phyloP scores from a whole-genome alignment of 1,139 yeast species.

The Pichia sp. region DNA sequence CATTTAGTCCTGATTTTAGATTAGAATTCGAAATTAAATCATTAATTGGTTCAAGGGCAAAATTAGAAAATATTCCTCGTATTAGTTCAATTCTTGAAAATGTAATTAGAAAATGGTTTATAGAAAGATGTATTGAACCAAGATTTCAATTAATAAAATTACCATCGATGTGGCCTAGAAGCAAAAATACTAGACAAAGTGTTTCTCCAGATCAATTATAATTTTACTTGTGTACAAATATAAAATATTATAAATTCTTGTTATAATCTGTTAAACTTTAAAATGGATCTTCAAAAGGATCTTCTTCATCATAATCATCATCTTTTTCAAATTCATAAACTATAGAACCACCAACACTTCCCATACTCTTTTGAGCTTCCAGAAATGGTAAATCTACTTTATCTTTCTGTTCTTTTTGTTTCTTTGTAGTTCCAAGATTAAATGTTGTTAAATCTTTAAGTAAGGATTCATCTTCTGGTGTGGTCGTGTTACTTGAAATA shows the following conservation, averaged over 20 bases:
- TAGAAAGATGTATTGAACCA: constrained; percentile 90
- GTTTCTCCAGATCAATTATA: constrained; percentile 4
- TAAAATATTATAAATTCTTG: neutral
- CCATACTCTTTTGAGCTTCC: constrained; percentile 75
- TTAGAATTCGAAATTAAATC: constrained; percentile 83
- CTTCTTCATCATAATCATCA: constrained; percentile 94
- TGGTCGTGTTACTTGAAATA: constrained; percentile 28
- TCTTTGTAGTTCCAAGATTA: constrained; percentile 66
- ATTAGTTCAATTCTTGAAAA: constrained; percentile 79
- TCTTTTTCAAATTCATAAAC: constrained; percentile 75
- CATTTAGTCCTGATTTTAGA: constrained; percentile 85
- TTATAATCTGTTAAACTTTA: neutral
- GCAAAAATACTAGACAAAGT: constrained; percentile 55
- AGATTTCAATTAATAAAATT: constrained; percentile 75
- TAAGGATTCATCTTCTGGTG: constrained; percentile 38
- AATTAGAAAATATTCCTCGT: constrained; percentile 89
- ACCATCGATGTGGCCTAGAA: constrained; percentile 88
- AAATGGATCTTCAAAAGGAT: constrained; percentile 91
- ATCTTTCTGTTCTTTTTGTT: constrained; percentile 71
- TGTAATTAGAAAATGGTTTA: constrained; percentile 80
- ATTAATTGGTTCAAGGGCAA: constrained; percentile 85
- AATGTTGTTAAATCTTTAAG: constrained; percentile 78
- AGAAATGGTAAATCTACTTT: constrained; percentile 83
- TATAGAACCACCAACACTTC: constrained; percentile 75
- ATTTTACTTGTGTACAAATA: neutral